Evolutionary conservation across 768 basidiomycete genomes (phyloP).

Genomic region (Tylopilus subfusipes): DNA sequence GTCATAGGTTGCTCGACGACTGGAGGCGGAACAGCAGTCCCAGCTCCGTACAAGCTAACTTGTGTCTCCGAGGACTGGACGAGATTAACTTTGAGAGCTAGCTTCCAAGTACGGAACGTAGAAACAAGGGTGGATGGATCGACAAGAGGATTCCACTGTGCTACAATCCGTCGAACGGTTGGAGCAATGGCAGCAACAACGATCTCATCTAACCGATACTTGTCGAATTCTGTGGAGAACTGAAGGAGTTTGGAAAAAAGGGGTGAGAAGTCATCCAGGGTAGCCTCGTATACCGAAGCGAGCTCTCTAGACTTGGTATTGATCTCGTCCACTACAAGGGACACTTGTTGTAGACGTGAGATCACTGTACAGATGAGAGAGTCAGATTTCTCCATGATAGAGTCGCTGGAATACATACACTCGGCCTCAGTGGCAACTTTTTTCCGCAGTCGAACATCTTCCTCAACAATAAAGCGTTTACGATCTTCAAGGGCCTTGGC

Average conservation of each 20-base stretch:
- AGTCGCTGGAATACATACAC: slow-evolving; percentile 41
- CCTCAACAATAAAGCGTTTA: slow-evolving; percentile 65
- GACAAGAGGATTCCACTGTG: slow-evolving; percentile 80
- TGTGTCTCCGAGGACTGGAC: slow-evolving; percentile 42
- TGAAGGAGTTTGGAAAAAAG: slow-evolving; percentile 72
- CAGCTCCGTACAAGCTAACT: slow-evolving; percentile 57
- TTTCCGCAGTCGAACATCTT: slow-evolving; percentile 67
- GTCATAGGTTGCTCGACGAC: slow-evolving; percentile 72
- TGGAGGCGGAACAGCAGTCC: slow-evolving; percentile 29
- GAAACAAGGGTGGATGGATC: slow-evolving; percentile 64
- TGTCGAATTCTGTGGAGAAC: slow-evolving; percentile 71
- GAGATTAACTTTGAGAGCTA: slow-evolving; percentile 57
- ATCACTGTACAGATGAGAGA: slow-evolving; percentile 51
- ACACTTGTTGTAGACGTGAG: slow-evolving; percentile 69
- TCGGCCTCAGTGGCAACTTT: slow-evolving; percentile 75
- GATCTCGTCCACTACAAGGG: slow-evolving; percentile 72
- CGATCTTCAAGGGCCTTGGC: slow-evolving; percentile 79
- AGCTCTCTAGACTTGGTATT: slow-evolving; percentile 60
- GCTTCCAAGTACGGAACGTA: slow-evolving; percentile 67
- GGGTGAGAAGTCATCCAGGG: slow-evolving; percentile 70
- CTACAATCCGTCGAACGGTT: slow-evolving; percentile 63
- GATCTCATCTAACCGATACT: slow-evolving; percentile 82
- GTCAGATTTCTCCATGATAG: slow-evolving; percentile 5
- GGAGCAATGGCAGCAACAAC: slow-evolving; percentile 91
- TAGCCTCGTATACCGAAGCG: slow-evolving; percentile 62